phyloP scores from a whole-genome alignment of 75 land plant species.

The Chamaecyparis obtusa region DNA sequence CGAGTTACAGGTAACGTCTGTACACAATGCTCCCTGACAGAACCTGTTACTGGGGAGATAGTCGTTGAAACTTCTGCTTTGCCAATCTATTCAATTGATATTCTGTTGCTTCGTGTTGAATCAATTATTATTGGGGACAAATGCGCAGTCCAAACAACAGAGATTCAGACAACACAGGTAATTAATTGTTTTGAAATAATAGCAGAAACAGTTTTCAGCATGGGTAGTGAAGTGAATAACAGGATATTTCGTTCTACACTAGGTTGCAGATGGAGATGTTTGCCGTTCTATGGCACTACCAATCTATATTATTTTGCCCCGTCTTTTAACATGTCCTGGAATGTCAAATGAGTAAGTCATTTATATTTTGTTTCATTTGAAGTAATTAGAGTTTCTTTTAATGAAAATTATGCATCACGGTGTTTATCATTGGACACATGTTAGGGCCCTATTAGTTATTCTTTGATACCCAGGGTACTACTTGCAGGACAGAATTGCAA shows the following conservation, averaged over 20 bases:
- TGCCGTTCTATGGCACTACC: constrained; percentile 64
- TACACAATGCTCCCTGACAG: constrained; percentile 59
- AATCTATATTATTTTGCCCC: constrained; percentile 78
- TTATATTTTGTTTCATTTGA: background rate
- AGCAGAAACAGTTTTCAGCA: background rate
- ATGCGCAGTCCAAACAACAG: constrained; percentile 57
- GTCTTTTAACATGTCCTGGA: constrained; percentile 83
- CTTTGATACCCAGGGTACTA: background rate
- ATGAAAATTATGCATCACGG: background rate
- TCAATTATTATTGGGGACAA: constrained; percentile 70
- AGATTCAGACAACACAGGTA: constrained; percentile 86
- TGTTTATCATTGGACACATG: background rate
- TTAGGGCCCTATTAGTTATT: background rate
- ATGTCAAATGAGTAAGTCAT: constrained; percentile 75
- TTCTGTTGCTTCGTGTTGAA: constrained; percentile 66
- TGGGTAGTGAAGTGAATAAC: background rate
- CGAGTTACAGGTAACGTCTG: constrained; percentile 63
- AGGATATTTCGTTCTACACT: background rate
- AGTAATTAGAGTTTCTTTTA: background rate
- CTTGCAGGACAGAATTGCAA: no score
- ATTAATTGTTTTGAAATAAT: constrained; percentile 5
- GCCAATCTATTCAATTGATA: constrained; percentile 77
- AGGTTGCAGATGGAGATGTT: constrained; percentile 95
- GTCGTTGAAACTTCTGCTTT: constrained; percentile 66
- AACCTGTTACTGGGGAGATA: constrained; percentile 72